Base-by-base conservation (phyloP, 208 protist species). In the Leishmania mexicana region DNA sequence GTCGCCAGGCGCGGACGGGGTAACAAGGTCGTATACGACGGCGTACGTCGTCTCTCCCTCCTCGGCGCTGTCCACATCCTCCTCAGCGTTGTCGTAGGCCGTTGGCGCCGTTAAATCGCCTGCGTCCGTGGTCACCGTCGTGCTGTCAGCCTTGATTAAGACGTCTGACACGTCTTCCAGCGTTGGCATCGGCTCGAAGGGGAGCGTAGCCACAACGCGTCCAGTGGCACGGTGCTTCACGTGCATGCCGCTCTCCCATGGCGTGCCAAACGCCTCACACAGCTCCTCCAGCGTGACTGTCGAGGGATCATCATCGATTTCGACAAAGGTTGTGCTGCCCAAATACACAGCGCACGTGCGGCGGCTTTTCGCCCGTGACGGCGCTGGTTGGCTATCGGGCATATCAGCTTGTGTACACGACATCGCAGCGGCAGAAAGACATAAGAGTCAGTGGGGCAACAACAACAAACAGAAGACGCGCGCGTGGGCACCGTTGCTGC, bases 201-300 rank as follows among this genome's bases (percentile, higher is more conserved):
- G 92, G 15, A 97, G 84, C 35, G 94, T 97, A 0, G 90, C 93
- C 45, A 96, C 88, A 5, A 95, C 81, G 7, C 84, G 89, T 11
- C 89, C 89, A 8, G 83, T 91, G 8, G 57, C 75, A 3, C 90
- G 85, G 21, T 92, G 85, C 40, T 83, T 87, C 24, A 97, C 75
- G 70, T 84, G 92, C 75, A 92, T 86, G 51, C 90, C 90, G 17
- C 79, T 76, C 17, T 87, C 90, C 57, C 86, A 87, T 21, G 79
- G 70, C 3, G 94, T 70, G 3, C 87, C 90, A 75, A 97, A 95
- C 2, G 91, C 88, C 7, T 90, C 87, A 68, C 88, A 95, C 10
- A 97, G 78, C 42, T 95, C 94, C 45, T 87, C 75, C n/a, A 97
- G 83, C 5, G 93, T 96, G 19, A 95, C 85, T 28, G 81, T 79